Evolutionary conservation across 2,329 filamentous ascomycete genomes (phyloP), one percentile per base, ranked within the genome.

Genomic region (Neoscytalidium dimidiatum): DNA sequence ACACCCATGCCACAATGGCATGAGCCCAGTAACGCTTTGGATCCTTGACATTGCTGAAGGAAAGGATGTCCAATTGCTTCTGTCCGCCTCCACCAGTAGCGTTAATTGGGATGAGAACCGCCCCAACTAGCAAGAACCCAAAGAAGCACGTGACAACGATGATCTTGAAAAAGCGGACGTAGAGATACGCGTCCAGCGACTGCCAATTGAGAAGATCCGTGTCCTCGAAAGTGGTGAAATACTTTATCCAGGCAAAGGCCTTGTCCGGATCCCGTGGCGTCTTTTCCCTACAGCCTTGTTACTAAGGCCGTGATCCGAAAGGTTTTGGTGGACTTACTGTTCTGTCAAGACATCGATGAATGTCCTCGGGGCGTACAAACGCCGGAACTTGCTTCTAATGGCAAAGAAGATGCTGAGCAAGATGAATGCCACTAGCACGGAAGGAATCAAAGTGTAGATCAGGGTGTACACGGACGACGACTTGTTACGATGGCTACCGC

Each of bases 331-430:
- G 14, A 26, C 62, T 51, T 53, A 65, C 56, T 66, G 57, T 13
- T 66, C 57, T 21, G 48, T 57, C 14, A 66, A 29, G n/a, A 38
- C 35, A 29, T 66, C 64, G 26, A 66, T 53, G 31, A 62, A 66
- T 13, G 64, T 66, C 13, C 86, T 79, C 4, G 86, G 85, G 6
- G 84, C 79, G 72, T 88, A 88, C 60, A 86, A 85, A 28, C 85
- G 80, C 23, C 79, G 75, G 44, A 81, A 79, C 29, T 79, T 82
- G 56, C 78, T 79, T 46, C 86, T 79, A 43, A 85, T 70, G 17
- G 81, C 52, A 58, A 86, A 69, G 71, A 88, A 88, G 64, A 86
- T 74, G 67, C 76, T 29, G n/a, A 87, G 64, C 68, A 84, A 86
- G 35, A 85, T 69, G 28, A 68, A 75, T 4, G 84, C 80, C 66